Conservation (phyloP, 371 early-diverging fungal genomes). For the Hamiltosporidium tvaerminnensis region DNA sequence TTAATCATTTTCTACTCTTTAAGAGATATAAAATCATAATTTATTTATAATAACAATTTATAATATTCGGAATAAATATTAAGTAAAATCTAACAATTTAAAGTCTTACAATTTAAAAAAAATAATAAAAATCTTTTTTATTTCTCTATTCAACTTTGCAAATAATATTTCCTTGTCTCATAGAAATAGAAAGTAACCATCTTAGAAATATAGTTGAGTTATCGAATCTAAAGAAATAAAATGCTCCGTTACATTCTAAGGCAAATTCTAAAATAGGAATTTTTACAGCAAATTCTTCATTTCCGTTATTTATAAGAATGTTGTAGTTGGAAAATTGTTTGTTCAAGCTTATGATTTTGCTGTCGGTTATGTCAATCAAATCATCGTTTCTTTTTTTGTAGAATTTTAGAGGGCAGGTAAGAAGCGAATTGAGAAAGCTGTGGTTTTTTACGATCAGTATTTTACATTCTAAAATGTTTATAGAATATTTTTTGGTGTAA, state of each 20-base stretch:
- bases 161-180: slow-evolving; percentile 23
- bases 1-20: no score
- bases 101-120: no score
- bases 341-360: slow-evolving; percentile 8
- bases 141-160: no score
- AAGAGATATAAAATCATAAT: no score
- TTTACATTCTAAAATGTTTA: slow-evolving; percentile 14
- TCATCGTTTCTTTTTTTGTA: slow-evolving; percentile 3
- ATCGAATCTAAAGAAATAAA: slow-evolving; percentile 12
- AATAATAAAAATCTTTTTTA: no score
- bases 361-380: slow-evolving; percentile 25
- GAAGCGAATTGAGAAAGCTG: neutral
- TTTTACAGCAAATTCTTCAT: slow-evolving; percentile 5
- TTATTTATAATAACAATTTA: no score
- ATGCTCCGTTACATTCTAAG: slow-evolving; percentile 10
- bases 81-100: no score
- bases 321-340: slow-evolving; percentile 1
- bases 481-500: slow-evolving; percentile 17
- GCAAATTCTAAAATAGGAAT: slow-evolving; percentile 17
- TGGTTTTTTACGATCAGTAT: slow-evolving; percentile 10
- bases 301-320: slow-evolving; percentile 10
- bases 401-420: neutral
- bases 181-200: slow-evolving; percentile 22
- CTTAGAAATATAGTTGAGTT: slow-evolving; percentile 11
- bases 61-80: no score